These are phyloP conservation scores for Fraxinus xanthoxyloides DNA, from an alignment of 305 asterid species.

Conservation along the genomic window DNA sequence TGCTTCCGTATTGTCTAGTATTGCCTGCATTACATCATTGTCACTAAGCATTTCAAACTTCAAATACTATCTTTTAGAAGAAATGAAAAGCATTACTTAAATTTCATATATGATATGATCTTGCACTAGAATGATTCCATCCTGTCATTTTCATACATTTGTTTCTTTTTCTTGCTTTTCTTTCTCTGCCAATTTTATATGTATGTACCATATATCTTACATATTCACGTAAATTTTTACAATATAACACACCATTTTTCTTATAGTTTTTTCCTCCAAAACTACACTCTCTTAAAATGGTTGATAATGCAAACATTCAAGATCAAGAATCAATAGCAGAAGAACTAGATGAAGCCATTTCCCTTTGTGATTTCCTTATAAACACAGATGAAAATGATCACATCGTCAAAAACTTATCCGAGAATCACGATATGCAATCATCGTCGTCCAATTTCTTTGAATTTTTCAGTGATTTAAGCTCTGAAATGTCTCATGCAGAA, in stretches of 20 bases:
- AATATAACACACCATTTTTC: background rate
- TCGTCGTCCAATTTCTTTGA: constrained; percentile 46
- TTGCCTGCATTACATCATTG: background rate
- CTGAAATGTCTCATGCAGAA: constrained; percentile 62
- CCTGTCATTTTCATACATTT: background rate
- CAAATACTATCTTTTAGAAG: background rate
- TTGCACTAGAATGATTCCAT: background rate
- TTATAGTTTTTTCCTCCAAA: background rate
- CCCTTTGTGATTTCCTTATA: constrained; percentile 35
- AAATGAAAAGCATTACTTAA: background rate
- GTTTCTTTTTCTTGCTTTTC: background rate
- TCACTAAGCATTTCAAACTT: background rate
- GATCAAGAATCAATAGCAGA: background rate
- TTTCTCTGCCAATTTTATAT: background rate
- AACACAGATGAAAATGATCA: constrained; percentile 6
- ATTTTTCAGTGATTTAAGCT: constrained; percentile 36
- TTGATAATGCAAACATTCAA: background rate
- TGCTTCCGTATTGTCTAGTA: no score
- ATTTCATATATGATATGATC: background rate
- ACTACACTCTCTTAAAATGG: constrained; percentile 12
- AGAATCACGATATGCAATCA: constrained; percentile 18
- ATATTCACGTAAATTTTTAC: background rate
- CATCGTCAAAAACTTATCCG: background rate
- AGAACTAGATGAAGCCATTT: constrained; percentile 17
- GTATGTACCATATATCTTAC: background rate